These are phyloP conservation scores for Taphrina betulina DNA, from an alignment of 1,139 yeast species.

Conservation along the genomic window DNA sequence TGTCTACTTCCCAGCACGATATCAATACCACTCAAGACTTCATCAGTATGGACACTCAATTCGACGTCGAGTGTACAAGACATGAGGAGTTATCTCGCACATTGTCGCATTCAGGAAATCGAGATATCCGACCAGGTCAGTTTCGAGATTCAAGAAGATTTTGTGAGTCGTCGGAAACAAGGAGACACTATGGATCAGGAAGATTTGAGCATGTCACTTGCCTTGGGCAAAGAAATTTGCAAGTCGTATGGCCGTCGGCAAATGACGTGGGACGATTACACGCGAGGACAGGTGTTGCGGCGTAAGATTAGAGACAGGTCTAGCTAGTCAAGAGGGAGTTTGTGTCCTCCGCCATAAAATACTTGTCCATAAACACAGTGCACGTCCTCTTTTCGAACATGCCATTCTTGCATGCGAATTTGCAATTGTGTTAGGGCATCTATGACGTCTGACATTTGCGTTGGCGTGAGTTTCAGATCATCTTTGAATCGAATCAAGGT, in stretches of 20 bases:
- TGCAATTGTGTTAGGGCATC: not conserved
- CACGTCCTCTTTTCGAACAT: not conserved
- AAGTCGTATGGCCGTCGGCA: slow-evolving; percentile 29
- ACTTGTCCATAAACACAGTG: slow-evolving; percentile 17
- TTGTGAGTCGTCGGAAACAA: slow-evolving; percentile 33
- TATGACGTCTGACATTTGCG: not conserved
- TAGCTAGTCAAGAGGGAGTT: too few species aligned
- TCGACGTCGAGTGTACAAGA: not conserved
- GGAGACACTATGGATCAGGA: slow-evolving; percentile 33
- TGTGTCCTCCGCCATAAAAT: slow-evolving; percentile 8
- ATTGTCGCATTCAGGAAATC: slow-evolving; percentile 14
- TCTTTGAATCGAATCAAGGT: slow-evolving; percentile 7
- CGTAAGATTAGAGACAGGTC: not conserved
- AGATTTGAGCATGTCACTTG: slow-evolving; percentile 27
- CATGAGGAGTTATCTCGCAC: slow-evolving; percentile 18
- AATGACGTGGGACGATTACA: slow-evolving; percentile 31
- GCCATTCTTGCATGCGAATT: not conserved
- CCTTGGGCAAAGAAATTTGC: slow-evolving; percentile 30
- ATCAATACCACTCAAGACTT: slow-evolving; percentile 10
- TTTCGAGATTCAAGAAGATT: slow-evolving; percentile 32
- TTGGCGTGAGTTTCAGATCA: not conserved
- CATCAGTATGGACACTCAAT: slow-evolving; percentile 4
- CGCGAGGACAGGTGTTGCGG: not conserved
- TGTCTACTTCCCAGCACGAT: slow-evolving; percentile 32
- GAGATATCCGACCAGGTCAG: slow-evolving; percentile 31